phyloP scores from a whole-genome alignment of 2,329 filamentous ascomycete species.

The Juglanconis oblonga region DNA sequence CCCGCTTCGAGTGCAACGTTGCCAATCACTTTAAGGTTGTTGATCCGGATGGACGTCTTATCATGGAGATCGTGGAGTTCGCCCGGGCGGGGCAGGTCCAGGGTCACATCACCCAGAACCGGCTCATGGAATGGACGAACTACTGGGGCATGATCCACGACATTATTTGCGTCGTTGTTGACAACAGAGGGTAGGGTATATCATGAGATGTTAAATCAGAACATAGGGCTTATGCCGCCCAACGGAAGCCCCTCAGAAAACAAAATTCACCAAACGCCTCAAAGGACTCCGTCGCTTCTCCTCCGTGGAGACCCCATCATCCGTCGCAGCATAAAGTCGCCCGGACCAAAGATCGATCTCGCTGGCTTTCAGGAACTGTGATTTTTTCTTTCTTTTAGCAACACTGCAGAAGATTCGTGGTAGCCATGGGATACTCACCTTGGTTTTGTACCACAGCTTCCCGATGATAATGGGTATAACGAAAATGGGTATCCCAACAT shows the following conservation, averaged over 20 bases:
- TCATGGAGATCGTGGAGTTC: not conserved
- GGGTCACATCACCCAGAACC: not conserved
- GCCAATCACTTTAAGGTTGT: not conserved
- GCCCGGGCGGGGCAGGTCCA: not conserved
- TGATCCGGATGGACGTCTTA: not conserved
- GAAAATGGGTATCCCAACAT: conserved; percentile 28
- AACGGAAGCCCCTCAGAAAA: not conserved
- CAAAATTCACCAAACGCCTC: conserved; percentile 12
- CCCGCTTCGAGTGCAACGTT: not conserved
- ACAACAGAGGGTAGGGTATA: not conserved
- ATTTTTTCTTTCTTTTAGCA: not conserved
- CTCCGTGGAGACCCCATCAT: not conserved
- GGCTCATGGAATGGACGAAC: not conserved
- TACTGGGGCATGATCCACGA: not conserved
- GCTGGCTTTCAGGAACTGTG: conserved; percentile 9
- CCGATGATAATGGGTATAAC: conserved; percentile 14
- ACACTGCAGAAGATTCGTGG: not conserved
- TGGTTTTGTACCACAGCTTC: conserved; percentile 15
- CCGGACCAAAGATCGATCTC: conserved; percentile 57
- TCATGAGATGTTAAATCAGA: not conserved
- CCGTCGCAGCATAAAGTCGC: conserved; percentile 9
- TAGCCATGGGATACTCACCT: conserved; percentile 1
- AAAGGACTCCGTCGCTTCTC: conserved; percentile 3
- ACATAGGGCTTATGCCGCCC: no score
- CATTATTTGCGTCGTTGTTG: not conserved